These are phyloP conservation scores for Saccharomyces cerevisiae DNA, from an alignment of 805 yeast species.

Conservation along the genomic window DNA sequence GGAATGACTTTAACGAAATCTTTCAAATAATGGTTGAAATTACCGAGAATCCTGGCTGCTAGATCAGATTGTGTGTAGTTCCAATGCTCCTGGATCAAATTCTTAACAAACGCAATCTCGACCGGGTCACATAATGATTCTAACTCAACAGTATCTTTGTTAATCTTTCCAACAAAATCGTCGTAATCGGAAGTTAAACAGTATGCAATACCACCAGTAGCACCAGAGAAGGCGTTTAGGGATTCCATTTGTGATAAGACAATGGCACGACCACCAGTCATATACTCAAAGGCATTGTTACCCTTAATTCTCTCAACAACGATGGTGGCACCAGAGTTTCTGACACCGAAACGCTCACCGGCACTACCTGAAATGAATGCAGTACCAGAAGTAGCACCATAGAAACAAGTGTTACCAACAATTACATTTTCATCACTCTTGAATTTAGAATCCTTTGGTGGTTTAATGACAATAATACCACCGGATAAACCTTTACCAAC, in stretches of 20 bases:
- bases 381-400: slow-evolving; percentile 94
- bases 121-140: slow-evolving; percentile 71
- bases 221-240: slow-evolving; percentile 84
- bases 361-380: slow-evolving; percentile 95
- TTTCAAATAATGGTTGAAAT: slow-evolving; percentile 82
- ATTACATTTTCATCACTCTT: slow-evolving; percentile 94
- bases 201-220: slow-evolving; percentile 98
- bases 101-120: slow-evolving; percentile 90
- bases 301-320: slow-evolving; percentile 91
- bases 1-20: slow-evolving; percentile 92
- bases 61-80: slow-evolving; percentile 90
- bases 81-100: slow-evolving; percentile 88
- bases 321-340: slow-evolving; percentile 97
- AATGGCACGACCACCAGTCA: slow-evolving; percentile 98
- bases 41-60: slow-evolving; percentile 72
- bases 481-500: slow-evolving; percentile 97
- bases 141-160: slow-evolving; percentile 74
- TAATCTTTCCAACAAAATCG: slow-evolving; percentile 75
- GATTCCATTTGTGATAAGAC: slow-evolving; percentile 88
- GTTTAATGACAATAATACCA: slow-evolving; percentile 86
- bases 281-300: slow-evolving; percentile 97
- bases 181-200: slow-evolving; percentile 86
- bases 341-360: slow-evolving; percentile 95
- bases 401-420: slow-evolving; percentile 94
- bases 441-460: slow-evolving; percentile 75